A percentile compares a stretch with the other conserved stretches of the same genome.
phyloP scores from a whole-genome alignment of 2,329 filamentous ascomycete genomes.

The Colletotrichum lupini region DNA sequence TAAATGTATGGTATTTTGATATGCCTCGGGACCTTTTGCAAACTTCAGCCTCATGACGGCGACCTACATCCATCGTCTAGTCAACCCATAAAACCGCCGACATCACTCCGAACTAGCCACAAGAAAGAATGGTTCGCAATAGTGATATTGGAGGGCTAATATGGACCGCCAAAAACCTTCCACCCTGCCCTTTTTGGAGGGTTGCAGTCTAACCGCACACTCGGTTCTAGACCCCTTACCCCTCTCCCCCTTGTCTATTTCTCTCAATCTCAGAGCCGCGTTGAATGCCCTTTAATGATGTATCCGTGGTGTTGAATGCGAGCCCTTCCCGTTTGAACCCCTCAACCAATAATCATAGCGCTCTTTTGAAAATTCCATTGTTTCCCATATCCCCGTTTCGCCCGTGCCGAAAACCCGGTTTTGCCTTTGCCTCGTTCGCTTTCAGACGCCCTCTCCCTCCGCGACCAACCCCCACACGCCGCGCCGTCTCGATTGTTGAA shows the following conservation, averaged over 20 bases:
- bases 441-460: background rate
- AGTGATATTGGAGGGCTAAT: background rate
- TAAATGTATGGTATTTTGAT: background rate
- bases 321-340: background rate
- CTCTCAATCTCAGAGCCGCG: background rate
- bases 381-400: background rate
- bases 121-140: background rate
- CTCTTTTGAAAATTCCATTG: constrained; percentile 22
- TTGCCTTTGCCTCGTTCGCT: background rate
- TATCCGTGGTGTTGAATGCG: constrained; percentile 11
- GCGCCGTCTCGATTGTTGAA: constrained; percentile 5
- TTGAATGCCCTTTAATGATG: constrained; percentile 4
- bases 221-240: background rate
- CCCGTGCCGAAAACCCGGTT: background rate
- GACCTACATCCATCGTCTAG: no score
- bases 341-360: background rate
- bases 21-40: background rate
- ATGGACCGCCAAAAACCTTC: background rate
- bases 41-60: background rate
- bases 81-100: background rate
- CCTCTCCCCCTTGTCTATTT: background rate
- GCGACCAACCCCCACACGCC: background rate
- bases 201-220: background rate
- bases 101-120: background rate
- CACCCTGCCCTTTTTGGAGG: background rate